phyloP scores from a whole-genome alignment of 2,329 filamentous ascomycete genomes.

The Claviceps arundinis region DNA sequence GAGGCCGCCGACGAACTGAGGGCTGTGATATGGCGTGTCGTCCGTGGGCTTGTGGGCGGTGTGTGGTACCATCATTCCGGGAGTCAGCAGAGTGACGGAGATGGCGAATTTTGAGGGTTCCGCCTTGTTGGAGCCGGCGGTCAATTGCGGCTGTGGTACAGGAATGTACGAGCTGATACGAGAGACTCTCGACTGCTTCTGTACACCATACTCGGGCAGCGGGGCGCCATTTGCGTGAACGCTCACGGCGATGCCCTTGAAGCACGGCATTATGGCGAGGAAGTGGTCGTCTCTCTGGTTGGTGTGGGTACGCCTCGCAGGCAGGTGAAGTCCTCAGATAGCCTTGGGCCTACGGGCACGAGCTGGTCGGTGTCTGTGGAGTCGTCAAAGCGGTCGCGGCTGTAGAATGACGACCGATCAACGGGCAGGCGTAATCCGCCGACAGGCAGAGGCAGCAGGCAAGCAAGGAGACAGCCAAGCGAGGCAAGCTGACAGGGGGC shows the following conservation, averaged over 20 bases:
- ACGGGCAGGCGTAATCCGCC: slow-evolving; percentile 7
- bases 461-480: slow-evolving; percentile 2
- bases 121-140: slow-evolving; percentile 51
- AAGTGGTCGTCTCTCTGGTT: neutral
- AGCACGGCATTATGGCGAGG: slow-evolving; percentile 65
- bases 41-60: slow-evolving; percentile 71
- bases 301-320: neutral
- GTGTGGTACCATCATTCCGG: slow-evolving; percentile 80
- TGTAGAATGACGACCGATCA: neutral
- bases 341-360: neutral
- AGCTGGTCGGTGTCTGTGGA: slow-evolving; percentile 1
- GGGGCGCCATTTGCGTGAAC: slow-evolving; percentile 75
- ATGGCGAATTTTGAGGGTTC: slow-evolving; percentile 96
- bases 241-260: slow-evolving; percentile 97
- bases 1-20: slow-evolving; percentile 66
- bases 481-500: neutral
- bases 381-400: neutral
- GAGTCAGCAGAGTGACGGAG: slow-evolving; percentile 88
- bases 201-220: slow-evolving; percentile 83
- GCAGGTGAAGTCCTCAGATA: neutral
- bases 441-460: neutral
- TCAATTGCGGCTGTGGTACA: slow-evolving; percentile 73
- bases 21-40: slow-evolving; percentile 65
- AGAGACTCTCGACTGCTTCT: slow-evolving; percentile 80
- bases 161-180: slow-evolving; percentile 97